A percentile compares a stretch with the other conserved stretches of the same genome.
Evolutionary conservation across 257 asterid genomes (phyloP).

Genomic region (Salvia splendens): DNA sequence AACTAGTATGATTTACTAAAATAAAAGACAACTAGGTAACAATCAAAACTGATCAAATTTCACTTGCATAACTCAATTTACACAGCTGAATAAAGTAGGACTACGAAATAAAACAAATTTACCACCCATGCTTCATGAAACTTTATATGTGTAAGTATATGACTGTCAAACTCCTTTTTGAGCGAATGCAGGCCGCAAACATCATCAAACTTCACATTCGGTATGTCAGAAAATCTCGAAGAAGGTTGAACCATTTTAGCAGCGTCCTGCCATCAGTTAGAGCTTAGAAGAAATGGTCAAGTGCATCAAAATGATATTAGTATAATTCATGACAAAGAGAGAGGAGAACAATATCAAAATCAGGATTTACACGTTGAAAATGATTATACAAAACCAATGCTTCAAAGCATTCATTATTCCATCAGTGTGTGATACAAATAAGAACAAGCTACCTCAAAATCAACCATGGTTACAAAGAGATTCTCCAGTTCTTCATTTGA

Average conservation of each 20-base stretch:
- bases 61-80: slow-evolving; percentile 20
- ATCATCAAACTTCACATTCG: slow-evolving; percentile 85
- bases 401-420: slow-evolving; percentile 1
- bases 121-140: slow-evolving; percentile 75
- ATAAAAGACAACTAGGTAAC: slow-evolving; percentile 18
- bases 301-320: slow-evolving; percentile 20
- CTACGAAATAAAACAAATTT: slow-evolving; percentile 12
- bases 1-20: slow-evolving; percentile 2
- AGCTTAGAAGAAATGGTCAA: not conserved
- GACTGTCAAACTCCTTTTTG: slow-evolving; percentile 61
- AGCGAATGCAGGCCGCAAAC: slow-evolving; percentile 80
- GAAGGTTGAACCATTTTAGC: slow-evolving; percentile 81
- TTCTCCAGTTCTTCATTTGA: slow-evolving; percentile 62
- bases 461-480: slow-evolving; percentile 65
- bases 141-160: slow-evolving; percentile 64
- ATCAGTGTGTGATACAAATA: not conserved
- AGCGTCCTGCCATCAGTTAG: slow-evolving; percentile 64
- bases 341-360: not conserved
- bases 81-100: slow-evolving; percentile 2
- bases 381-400: slow-evolving; percentile 1
- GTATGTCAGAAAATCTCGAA: slow-evolving; percentile 74
- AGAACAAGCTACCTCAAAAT: slow-evolving; percentile 69
- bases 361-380: not conserved
- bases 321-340: not conserved
- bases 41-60: not conserved